These are phyloP conservation scores for Bimuria novae-zelandiae DNA, from an alignment of 2,329 filamentous ascomycete genomes.

Conservation along the genomic window DNA sequence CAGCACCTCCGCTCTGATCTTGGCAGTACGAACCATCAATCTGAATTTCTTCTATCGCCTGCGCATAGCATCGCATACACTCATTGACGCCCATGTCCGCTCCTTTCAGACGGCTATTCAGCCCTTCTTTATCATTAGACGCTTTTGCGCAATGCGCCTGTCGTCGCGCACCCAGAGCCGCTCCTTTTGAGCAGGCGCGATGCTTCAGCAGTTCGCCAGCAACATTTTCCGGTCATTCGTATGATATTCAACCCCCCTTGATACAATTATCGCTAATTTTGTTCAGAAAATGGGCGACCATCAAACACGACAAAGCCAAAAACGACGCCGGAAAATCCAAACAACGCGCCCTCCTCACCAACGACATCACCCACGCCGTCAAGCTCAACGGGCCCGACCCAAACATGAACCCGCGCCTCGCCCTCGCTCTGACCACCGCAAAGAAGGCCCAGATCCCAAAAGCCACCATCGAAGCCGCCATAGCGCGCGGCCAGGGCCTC, in stretches of 20 bases:
- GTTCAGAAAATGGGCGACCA: slow-evolving; percentile 87
- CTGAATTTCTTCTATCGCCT: neutral
- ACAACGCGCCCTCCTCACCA: slow-evolving; percentile 69
- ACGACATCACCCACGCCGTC: slow-evolving; percentile 74
- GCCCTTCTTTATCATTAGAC: slow-evolving; percentile 17
- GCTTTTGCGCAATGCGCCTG: slow-evolving; percentile 24
- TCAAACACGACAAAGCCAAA: slow-evolving; percentile 90
- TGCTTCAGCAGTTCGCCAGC: slow-evolving; percentile 34
- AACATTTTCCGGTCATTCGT: slow-evolving; percentile 41
- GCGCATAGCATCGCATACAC: neutral
- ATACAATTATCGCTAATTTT: neutral
- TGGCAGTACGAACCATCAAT: neutral
- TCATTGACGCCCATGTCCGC: slow-evolving; percentile 24
- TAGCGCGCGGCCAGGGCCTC: slow-evolving; percentile 85
- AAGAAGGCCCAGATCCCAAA: slow-evolving; percentile 90
- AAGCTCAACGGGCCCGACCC: slow-evolving; percentile 78
- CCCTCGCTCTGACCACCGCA: slow-evolving; percentile 71
- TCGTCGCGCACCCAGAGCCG: slow-evolving; percentile 16
- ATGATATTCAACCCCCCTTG: slow-evolving; percentile 9
- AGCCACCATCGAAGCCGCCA: slow-evolving; percentile 78
- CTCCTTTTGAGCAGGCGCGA: slow-evolving; percentile 26
- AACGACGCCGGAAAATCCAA: slow-evolving; percentile 80
- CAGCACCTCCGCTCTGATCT: neutral
- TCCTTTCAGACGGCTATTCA: slow-evolving; percentile 25
- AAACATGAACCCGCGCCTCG: slow-evolving; percentile 75